Evolutionary conservation across 2,329 filamentous ascomycete species (phyloP).

Genomic region (Ophiosphaerella narmari): DNA sequence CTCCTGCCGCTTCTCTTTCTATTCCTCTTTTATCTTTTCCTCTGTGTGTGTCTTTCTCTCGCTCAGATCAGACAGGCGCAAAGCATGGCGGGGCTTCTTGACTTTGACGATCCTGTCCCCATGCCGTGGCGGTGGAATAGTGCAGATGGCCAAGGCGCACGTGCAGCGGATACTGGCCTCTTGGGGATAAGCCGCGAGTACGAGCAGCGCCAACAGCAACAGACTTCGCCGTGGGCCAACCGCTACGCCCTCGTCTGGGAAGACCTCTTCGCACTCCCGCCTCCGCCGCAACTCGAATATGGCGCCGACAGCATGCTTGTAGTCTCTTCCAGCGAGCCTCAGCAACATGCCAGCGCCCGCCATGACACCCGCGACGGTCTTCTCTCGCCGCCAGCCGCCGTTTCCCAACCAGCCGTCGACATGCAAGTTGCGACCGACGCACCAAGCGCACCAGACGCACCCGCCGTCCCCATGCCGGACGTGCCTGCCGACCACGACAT

Average conservation of each 20-base stretch:
- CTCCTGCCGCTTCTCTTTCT: background rate
- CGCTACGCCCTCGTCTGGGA: slow-evolving; percentile 6
- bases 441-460: slow-evolving; percentile 19
- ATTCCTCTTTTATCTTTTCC: background rate
- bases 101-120: no score
- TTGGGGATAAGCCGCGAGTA: slow-evolving; percentile 9
- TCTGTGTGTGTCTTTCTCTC: background rate
- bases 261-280: slow-evolving; percentile 3
- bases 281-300: slow-evolving; percentile 21
- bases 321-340: slow-evolving; percentile 25
- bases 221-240: slow-evolving; percentile 4
- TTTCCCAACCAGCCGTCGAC: slow-evolving; percentile 22
- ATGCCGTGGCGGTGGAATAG: background rate
- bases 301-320: slow-evolving; percentile 40
- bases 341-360: slow-evolving; percentile 27
- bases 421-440: slow-evolving; percentile 37
- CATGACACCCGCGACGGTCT: slow-evolving; percentile 28
- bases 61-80: no score
- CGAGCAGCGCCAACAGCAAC: slow-evolving; percentile 2
- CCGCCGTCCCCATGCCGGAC: slow-evolving; percentile 11
- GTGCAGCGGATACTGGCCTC: slow-evolving; percentile 16
- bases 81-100: no score
- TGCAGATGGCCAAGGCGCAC: slow-evolving; percentile 8
- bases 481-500: slow-evolving; percentile 6
- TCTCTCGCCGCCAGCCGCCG: slow-evolving; percentile 19